A percentile compares a stretch with the other conserved stretches of the same genome.
phyloP scores from a whole-genome alignment of 2,329 filamentous ascomycete species.

The Fusarium incarnatum region DNA sequence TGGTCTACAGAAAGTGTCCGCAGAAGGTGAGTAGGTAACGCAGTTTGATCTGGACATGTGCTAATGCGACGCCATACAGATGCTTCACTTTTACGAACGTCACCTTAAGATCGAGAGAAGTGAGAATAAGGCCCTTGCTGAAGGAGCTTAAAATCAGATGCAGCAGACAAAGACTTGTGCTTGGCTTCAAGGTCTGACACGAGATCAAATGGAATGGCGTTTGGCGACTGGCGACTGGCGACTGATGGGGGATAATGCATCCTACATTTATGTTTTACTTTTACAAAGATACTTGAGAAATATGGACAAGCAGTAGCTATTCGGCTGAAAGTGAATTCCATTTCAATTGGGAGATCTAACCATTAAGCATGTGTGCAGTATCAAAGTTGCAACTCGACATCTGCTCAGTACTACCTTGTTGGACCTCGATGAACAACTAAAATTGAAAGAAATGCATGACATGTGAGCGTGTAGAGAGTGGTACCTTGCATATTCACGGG shows the following conservation, averaged over 20 bases:
- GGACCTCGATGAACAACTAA: background rate
- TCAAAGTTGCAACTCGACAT: background rate
- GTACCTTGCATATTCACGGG: constrained; percentile 15
- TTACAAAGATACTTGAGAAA: background rate
- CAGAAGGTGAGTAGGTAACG: constrained; percentile 70
- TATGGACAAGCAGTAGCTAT: background rate
- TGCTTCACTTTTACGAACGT: constrained; percentile 70
- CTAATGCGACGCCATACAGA: constrained; percentile 54
- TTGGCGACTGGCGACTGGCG: constrained; percentile 1
- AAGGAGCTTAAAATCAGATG: constrained; percentile 27
- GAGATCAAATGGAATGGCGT: constrained; percentile 13
- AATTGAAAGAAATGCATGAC: background rate
- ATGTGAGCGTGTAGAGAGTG: background rate
- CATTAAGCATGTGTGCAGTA: background rate
- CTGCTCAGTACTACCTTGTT: background rate
- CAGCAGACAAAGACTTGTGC: background rate
- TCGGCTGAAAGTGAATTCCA: background rate
- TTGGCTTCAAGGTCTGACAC: background rate
- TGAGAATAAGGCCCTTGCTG: constrained; percentile 44
- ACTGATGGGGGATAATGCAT: constrained; percentile 8
- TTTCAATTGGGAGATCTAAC: background rate
- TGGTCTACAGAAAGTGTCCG: constrained; percentile 80
- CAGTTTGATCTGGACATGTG: background rate
- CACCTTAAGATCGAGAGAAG: constrained; percentile 66
- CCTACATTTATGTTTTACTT: constrained; percentile 7